A percentile compares a stretch with the other conserved stretches of the same genome.
These are phyloP conservation scores for Wickerhamiella vanderwaltii DNA, from an alignment of 805 yeast genomes.

Conservation along the genomic window DNA sequence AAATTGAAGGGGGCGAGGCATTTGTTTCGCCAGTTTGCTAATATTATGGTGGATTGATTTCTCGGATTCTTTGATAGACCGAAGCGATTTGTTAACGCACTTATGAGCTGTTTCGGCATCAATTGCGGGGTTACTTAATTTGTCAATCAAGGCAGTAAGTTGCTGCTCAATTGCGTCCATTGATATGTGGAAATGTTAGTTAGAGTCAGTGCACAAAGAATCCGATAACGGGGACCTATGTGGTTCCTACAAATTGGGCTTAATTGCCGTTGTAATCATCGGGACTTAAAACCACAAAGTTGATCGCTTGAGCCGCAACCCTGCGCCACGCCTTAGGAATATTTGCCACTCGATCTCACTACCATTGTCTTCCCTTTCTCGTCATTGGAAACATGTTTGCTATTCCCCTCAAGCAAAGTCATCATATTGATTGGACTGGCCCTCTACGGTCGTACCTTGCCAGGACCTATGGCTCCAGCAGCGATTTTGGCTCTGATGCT, in stretches of 20 bases:
- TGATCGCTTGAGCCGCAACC: too few relatives aligned
- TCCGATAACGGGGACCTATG: too few relatives aligned
- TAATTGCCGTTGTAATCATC: neutral
- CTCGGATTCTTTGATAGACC: conserved; percentile 17
- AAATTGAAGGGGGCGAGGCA: conserved; percentile 6
- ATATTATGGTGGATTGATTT: conserved; percentile 24
- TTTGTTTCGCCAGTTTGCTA: conserved; percentile 22
- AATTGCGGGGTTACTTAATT: neutral
- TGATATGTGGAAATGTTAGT: neutral
- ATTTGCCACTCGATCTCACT: too few relatives aligned
- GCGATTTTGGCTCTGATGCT: conserved; percentile 48
- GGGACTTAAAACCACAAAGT: too few relatives aligned
- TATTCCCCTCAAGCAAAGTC: conserved; percentile 35
- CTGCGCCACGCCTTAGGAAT: too few relatives aligned
- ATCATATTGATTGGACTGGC: conserved; percentile 51
- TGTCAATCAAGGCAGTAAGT: neutral
- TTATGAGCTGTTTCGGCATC: neutral
- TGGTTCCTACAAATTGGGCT: neutral
- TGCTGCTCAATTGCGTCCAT: neutral
- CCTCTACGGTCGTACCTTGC: conserved; percentile 48
- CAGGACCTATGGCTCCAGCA: conserved; percentile 48
- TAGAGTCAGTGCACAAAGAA: too few relatives aligned
- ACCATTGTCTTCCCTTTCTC: too few relatives aligned
- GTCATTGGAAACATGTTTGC: too few relatives aligned
- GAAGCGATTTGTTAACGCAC: neutral